phyloP scores from a whole-genome alignment of 169 alveolate species.

The Neospora caninum region DNA sequence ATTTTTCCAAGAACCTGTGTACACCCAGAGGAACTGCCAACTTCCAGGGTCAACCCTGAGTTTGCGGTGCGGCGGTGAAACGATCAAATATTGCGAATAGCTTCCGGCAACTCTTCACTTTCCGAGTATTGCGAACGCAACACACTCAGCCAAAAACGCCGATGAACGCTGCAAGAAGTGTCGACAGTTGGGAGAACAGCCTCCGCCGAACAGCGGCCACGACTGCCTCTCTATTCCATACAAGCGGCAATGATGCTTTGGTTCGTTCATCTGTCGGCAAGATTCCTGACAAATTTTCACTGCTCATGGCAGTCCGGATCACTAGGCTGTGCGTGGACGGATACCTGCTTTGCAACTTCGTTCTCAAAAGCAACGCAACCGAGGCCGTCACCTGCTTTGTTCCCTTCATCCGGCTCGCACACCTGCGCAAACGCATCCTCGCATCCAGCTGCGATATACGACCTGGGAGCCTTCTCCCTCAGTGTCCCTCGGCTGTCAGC shows the following conservation, averaged over 20 bases:
- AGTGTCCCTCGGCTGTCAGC: not conserved
- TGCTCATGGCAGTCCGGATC: no score
- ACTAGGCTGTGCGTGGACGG: no score
- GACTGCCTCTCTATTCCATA: no score
- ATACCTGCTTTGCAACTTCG: conserved; percentile 26
- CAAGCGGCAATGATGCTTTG: no score
- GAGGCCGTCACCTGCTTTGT: not conserved
- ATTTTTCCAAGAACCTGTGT: not conserved
- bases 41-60: not conserved
- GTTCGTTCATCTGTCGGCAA: no score
- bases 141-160: not conserved
- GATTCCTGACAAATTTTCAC: no score
- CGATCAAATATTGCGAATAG: no score
- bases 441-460: not conserved
- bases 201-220: not conserved
- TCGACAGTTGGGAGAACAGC: not conserved
- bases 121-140: no score
- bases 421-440: not conserved
- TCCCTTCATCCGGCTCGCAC: not conserved
- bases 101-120: no score
- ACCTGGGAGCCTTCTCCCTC: not conserved
- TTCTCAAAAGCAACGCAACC: conserved; percentile 4
- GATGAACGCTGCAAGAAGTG: not conserved
- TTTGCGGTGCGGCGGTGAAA: no score
- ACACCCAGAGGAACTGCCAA: not conserved